phyloP scores from a whole-genome alignment of 2,329 filamentous ascomycete genomes.

The Mariannaea elegans region DNA sequence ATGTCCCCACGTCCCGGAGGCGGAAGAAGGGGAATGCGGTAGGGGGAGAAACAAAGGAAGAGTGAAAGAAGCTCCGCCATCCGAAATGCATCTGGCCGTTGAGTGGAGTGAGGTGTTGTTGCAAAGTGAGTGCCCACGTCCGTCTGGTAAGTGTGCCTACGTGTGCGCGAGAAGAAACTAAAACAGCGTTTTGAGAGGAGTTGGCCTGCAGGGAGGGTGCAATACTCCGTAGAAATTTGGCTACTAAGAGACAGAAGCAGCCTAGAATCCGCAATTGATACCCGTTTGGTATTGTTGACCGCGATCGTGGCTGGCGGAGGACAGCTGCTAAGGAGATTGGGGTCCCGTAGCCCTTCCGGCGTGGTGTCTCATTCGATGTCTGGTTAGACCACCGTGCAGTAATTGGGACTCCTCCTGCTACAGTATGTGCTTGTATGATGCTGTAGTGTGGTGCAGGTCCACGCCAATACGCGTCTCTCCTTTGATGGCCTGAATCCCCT shows the following conservation, averaged over 20 bases:
- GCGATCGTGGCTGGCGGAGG: slow-evolving; percentile 39
- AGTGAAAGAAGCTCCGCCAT: neutral
- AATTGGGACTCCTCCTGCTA: neutral
- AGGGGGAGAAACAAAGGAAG: neutral
- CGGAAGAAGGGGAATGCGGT: neutral
- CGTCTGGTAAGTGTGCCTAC: neutral
- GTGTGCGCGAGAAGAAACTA: neutral
- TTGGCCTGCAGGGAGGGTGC: neutral
- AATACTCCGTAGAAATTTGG: slow-evolving; percentile 26
- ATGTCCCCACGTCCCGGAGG: neutral
- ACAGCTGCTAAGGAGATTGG: slow-evolving; percentile 33
- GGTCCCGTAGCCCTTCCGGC: slow-evolving; percentile 22
- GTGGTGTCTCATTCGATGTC: slow-evolving; percentile 19
- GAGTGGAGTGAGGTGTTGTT: neutral
- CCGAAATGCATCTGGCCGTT: neutral
- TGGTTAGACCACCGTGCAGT: slow-evolving; percentile 14
- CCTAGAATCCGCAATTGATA: slow-evolving; percentile 14
- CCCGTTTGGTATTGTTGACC: slow-evolving; percentile 35
- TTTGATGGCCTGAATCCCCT: slow-evolving; percentile 2
- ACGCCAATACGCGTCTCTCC: too few species aligned
- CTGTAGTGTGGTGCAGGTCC: too few species aligned
- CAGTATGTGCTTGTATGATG: slow-evolving; percentile 12
- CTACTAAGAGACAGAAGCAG: slow-evolving; percentile 30
- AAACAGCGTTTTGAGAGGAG: neutral
- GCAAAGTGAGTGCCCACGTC: neutral